Evolutionary conservation across 192 early-diverging fungal species (phyloP), one percentile per base, ranked within the genome.

Genomic region (Coemansia aciculifera): DNA sequence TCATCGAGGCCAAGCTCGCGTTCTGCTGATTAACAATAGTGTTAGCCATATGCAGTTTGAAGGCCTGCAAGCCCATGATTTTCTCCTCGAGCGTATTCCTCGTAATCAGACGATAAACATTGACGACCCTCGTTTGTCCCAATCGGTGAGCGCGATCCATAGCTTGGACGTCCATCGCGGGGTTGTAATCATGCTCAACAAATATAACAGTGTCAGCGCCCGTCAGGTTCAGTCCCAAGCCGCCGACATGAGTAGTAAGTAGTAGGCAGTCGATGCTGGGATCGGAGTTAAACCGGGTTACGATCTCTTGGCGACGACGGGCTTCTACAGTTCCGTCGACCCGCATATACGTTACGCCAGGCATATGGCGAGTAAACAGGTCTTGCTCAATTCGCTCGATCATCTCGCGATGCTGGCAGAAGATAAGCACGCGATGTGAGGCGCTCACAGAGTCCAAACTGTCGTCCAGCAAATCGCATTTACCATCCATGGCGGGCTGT

Each of bases 161-260:
- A 2, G 98, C 98, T 77, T 99, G 98, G 63, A 98, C 76, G 83
- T 99, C 98, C 79, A 95, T 98, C 86, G 96, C 95, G 6, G 98
- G 98, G 72, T 99, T 99, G 90, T 96, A 99, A 69, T 99, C 98
- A 72, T 98, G 98, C 74, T 99, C 98, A 10, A 98, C 92, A 87
- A 99, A 98, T 34, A 99, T 96, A 0, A 99, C 97, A 3, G 95
- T 97, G 66, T 99, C 98, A n/a, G 98, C 98, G 5, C 96, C 98
- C 6, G 98, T 99, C 68, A 99, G 81, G 64, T 98, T 99, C 9
- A 99, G 83, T 1, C 98, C 98, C 19, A 99, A 85, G 7, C 98
- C 98, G 67, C 98, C 98, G 27, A 98, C 98, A 64, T 93, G 92
- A 1, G 98, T 99, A 24, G 98, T 99, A 54, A 99, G 77, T 43